phyloP scores from a whole-genome alignment of 257 asterid species.

The Scutellaria galericulata region DNA sequence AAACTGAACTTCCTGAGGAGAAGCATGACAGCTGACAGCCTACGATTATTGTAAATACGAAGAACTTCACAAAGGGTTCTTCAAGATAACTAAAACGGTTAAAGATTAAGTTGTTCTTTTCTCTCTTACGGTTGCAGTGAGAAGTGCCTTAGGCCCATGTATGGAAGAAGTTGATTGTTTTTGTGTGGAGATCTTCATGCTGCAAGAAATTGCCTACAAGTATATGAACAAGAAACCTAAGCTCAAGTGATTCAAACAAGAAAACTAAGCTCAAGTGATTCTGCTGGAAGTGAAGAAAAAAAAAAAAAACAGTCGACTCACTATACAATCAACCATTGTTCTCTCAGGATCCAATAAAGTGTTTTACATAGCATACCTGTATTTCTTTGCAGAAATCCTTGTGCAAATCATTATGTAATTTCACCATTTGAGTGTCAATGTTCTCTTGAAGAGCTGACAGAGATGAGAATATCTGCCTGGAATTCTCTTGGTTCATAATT shows the following conservation, averaged over 20 bases:
- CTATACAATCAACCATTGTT: conserved; percentile 13
- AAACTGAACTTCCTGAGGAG: conserved; percentile 47
- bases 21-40: conserved; percentile 50
- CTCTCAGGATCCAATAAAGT: conserved; percentile 25
- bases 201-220: conserved; percentile 63
- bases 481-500: conserved; percentile 50
- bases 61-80: conserved; percentile 24
- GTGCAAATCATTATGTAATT: conserved; percentile 54
- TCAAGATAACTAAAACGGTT: conserved; percentile 35
- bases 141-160: conserved; percentile 50
- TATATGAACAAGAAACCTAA: conserved; percentile 35
- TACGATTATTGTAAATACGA: conserved; percentile 40
- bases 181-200: conserved; percentile 46
- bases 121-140: conserved; percentile 31
- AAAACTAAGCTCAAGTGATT: conserved; percentile 33
- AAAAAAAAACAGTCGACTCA: conserved; percentile 35
- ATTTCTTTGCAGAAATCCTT: conserved; percentile 62
- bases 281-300: conserved; percentile 27
- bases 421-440: conserved; percentile 55
- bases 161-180: conserved; percentile 45
- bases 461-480: conserved; percentile 47
- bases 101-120: conserved; percentile 23
- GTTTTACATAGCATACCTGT: conserved; percentile 58
- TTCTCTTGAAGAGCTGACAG: conserved; percentile 61
- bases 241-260: conserved; percentile 35